Evolutionary conservation across 805 yeast species (phyloP).

Genomic region (Candida ortonii): DNA sequence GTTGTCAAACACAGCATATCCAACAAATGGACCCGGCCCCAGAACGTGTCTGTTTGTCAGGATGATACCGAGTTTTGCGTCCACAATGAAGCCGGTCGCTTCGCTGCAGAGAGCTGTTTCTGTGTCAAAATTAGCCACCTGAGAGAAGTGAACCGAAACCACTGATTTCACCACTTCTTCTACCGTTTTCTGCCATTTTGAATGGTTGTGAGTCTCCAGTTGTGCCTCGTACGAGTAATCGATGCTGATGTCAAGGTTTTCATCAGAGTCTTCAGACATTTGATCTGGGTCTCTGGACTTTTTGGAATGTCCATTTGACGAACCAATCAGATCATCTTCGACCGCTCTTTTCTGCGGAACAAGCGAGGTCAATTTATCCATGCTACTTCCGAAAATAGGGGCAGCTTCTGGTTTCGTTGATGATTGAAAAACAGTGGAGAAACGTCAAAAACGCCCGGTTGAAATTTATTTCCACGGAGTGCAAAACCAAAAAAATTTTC

Average conservation of each 20-base stretch:
- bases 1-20: slow-evolving; percentile 88
- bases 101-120: slow-evolving; percentile 78
- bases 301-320: slow-evolving; percentile 3
- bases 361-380: too few relatives aligned
- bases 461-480: slow-evolving; percentile 1
- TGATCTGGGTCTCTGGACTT: slow-evolving; percentile 9
- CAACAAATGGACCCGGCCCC: slow-evolving; percentile 91
- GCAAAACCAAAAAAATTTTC: slow-evolving; percentile 1
- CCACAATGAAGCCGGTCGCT: slow-evolving; percentile 96
- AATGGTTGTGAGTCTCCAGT: slow-evolving; percentile 23
- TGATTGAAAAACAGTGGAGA: too few relatives aligned
- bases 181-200: slow-evolving; percentile 77
- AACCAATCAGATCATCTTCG: slow-evolving; percentile 2
- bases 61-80: slow-evolving; percentile 74
- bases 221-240: slow-evolving; percentile 9
- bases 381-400: too few relatives aligned
- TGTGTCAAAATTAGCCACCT: slow-evolving; percentile 82
- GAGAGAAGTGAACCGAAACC: slow-evolving; percentile 85
- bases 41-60: slow-evolving; percentile 93
- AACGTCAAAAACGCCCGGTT: too few relatives aligned
- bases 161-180: slow-evolving; percentile 79
- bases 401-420: too few relatives aligned
- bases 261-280: slow-evolving; percentile 5
- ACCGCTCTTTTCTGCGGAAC: slow-evolving; percentile 13
- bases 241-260: slow-evolving; percentile 9